Percentiles rank a stretch among this genome's conserved stretches.
Conservation (phyloP, 78 protist genomes). For the Pelomyxa schiedti region DNA sequence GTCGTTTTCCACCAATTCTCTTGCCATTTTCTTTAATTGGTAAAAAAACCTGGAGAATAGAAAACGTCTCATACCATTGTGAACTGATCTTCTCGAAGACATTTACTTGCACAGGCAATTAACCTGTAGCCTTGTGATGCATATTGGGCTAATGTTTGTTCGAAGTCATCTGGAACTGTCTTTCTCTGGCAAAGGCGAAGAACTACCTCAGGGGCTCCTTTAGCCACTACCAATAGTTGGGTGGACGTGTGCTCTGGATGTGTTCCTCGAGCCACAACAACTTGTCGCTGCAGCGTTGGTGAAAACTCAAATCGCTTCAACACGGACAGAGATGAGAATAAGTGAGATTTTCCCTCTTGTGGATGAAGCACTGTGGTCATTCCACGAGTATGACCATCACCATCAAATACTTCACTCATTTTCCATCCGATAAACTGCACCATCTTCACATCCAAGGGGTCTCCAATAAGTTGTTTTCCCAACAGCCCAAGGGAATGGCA, state of each 20-base stretch:
- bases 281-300: not conserved
- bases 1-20: slow-evolving; percentile 34
- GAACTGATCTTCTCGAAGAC: not conserved
- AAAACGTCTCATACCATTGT: not conserved
- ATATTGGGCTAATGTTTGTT: slow-evolving; percentile 9
- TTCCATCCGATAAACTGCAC: slow-evolving; percentile 37
- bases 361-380: not conserved
- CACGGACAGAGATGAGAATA: not conserved
- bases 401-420: slow-evolving; percentile 11
- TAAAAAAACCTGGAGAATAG: no score
- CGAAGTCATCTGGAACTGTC: slow-evolving; percentile 48
- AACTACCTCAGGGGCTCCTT: slow-evolving; percentile 83
- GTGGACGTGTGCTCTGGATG: not conserved
- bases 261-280: not conserved
- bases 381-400: not conserved
- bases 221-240: slow-evolving; percentile 31
- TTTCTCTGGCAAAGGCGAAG: slow-evolving; percentile 16
- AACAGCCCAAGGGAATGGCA: slow-evolving; percentile 59
- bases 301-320: not conserved
- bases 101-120: slow-evolving; percentile 52
- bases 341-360: no score
- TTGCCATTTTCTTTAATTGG: no score
- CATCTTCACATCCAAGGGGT: slow-evolving; percentile 75
- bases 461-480: slow-evolving; percentile 51
- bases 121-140: slow-evolving; percentile 69